Conservation (phyloP, 768 basidiomycete genomes). For the Mrakia blollopis region DNA sequence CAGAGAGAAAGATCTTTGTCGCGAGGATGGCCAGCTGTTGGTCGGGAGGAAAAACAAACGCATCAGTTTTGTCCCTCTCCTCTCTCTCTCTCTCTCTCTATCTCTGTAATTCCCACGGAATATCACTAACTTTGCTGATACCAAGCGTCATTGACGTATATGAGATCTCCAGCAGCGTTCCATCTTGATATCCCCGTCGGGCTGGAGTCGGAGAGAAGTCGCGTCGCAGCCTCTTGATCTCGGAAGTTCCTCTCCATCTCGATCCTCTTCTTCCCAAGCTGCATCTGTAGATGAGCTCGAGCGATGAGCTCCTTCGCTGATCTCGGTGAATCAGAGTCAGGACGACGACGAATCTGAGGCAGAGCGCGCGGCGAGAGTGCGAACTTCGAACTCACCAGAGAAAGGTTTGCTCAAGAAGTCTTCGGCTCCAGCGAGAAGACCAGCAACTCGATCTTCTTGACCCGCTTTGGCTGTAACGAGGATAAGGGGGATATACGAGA, state of each 20-base stretch:
- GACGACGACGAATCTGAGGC: not conserved
- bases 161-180: conserved; percentile 2
- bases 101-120: not conserved
- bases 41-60: too few relatives aligned
- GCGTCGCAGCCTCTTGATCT: conserved; percentile 11
- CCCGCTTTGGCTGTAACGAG: conserved; percentile 25
- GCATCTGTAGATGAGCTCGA: conserved; percentile 20
- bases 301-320: conserved; percentile 13
- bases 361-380: not conserved
- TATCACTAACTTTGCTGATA: not conserved
- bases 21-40: conserved; percentile 13
- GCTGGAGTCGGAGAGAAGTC: conserved; percentile 20
- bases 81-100: not conserved
- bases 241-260: conserved; percentile 30
- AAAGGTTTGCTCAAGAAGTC: conserved; percentile 27
- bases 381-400: conserved; percentile 5
- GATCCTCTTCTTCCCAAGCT: conserved; percentile 17
- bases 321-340: not conserved
- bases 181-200: conserved; percentile 18
- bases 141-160: conserved; percentile 18
- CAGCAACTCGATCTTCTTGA: conserved; percentile 22
- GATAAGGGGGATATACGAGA: conserved; percentile 17
- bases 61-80: not conserved
- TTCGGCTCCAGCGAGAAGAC: conserved; percentile 21
- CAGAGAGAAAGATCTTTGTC: conserved; percentile 5